phyloP scores from a whole-genome alignment of 1,284 basidiomycete genomes.

The Earliella scabrosa region DNA sequence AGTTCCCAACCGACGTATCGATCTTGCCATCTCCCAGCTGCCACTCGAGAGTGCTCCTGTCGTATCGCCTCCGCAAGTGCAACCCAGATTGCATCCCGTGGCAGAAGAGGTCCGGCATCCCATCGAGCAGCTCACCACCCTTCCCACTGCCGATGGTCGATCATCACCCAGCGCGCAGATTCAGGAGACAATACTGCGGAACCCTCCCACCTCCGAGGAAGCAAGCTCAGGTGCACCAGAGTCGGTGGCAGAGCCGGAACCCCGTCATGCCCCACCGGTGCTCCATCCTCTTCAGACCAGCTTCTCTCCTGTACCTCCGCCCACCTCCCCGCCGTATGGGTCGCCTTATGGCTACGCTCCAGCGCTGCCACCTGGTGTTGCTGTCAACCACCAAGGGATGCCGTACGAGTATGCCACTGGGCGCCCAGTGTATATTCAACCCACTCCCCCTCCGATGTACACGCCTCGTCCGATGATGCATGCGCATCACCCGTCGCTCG shows the following conservation, averaged over 20 bases:
- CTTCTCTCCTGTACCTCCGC: slow-evolving; percentile 54
- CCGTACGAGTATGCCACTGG: slow-evolving; percentile 81
- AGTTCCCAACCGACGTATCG: slow-evolving; percentile 34
- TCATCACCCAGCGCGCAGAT: slow-evolving; percentile 29
- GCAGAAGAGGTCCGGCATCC: slow-evolving; percentile 34
- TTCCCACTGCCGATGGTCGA: slow-evolving; percentile 18
- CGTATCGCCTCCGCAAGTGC: not conserved
- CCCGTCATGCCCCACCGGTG: slow-evolving; percentile 41
- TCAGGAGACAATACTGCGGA: slow-evolving; percentile 47
- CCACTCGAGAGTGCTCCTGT: not conserved
- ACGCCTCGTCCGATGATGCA: slow-evolving; percentile 67
- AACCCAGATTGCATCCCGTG: not conserved
- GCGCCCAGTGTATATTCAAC: slow-evolving; percentile 71
- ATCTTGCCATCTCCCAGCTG: slow-evolving; percentile 9
- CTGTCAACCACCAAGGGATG: slow-evolving; percentile 72
- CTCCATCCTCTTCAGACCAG: slow-evolving; percentile 62
- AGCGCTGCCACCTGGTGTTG: slow-evolving; percentile 74
- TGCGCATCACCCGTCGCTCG: slow-evolving; percentile 45
- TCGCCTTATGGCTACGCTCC: slow-evolving; percentile 67
- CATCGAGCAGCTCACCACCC: slow-evolving; percentile 41
- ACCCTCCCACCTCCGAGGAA: slow-evolving; percentile 34
- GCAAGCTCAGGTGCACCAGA: slow-evolving; percentile 1
- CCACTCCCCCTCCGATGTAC: slow-evolving; percentile 60
- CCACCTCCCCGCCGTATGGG: slow-evolving; percentile 60
- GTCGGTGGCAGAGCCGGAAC: slow-evolving; percentile 25